A percentile compares a stretch with the other conserved stretches of the same genome.
These are phyloP conservation scores for Deinandra increscens DNA, from an alignment of 129 eudicot species.

Conservation along the genomic window DNA sequence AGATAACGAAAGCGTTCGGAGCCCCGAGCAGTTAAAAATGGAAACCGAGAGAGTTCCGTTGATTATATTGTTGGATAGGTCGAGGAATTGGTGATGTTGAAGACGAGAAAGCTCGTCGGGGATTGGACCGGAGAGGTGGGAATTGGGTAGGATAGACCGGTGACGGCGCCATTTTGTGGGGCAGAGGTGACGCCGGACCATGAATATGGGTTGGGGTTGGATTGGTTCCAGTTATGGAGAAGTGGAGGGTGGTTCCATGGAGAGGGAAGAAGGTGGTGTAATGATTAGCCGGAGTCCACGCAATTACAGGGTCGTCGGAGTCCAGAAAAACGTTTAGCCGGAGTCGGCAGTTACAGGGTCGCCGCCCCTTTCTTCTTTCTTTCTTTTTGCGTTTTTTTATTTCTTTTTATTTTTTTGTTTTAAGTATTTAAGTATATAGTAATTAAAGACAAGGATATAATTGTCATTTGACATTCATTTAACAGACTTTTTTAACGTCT, in stretches of 20 bases:
- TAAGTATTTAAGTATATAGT: too few relatives aligned
- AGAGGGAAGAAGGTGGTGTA: too few relatives aligned
- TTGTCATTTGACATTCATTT: too few relatives aligned
- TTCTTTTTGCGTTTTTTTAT: too few relatives aligned
- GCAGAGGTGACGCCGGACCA: conserved; percentile 87
- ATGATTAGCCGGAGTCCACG: too few relatives aligned
- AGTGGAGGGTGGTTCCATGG: conserved; percentile 62
- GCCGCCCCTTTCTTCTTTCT: too few relatives aligned
- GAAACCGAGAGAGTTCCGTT: conserved; percentile 69
- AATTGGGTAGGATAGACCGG: conserved; percentile 50
- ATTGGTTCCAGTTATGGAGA: conserved; percentile 68
- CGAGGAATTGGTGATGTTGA: conserved; percentile 53
- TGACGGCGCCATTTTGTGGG: conserved; percentile 42
- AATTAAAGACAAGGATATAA: too few relatives aligned
- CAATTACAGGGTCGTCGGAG: too few relatives aligned
- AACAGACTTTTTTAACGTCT: too few relatives aligned
- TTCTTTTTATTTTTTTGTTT: too few relatives aligned
- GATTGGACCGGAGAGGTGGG: conserved; percentile 58
- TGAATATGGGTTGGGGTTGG: conserved; percentile 61
- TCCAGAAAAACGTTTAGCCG: too few relatives aligned
- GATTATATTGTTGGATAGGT: conserved; percentile 64
- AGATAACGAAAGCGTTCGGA: conserved; percentile 54
- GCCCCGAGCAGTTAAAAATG: conserved; percentile 58
- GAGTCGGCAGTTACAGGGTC: too few relatives aligned
- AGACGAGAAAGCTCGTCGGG: conserved; percentile 57